Base-by-base conservation (phyloP, 257 asterid species). In the Petunia axillaris region DNA sequence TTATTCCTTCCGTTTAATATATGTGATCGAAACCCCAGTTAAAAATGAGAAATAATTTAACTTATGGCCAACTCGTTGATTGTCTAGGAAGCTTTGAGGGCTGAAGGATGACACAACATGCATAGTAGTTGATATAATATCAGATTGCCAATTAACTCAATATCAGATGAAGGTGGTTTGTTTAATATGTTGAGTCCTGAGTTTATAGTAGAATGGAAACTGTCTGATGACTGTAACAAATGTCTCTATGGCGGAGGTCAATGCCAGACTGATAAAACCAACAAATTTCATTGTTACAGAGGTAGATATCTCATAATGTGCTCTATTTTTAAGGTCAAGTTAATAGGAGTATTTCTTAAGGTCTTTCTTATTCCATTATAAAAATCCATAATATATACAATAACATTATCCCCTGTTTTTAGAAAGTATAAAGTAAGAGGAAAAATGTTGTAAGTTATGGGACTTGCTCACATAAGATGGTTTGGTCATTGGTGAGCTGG, bases 41-140 rank as follows among this genome's bases (percentile, higher is more conserved):
- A n/a, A n/a, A n/a, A n/a, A n/a, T 14, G 38, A 15, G 71, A 81
- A 80, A 75, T 83, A 77, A 79, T 77, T 59, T 68, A 64, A 71
- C 81, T 39, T 66, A 78, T 54, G 77, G 4, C 14, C 55, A 50
- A 50, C 10, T 71, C 11, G 35, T 37, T 62, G 37, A 80, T 70
- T 82, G 78, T 83, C 48, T 64, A 93, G 97, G 98, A 91, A 83
- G 93, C 98, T 8, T 78, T 93, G 88, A 88, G 93, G 85, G 25
- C 87, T 93, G 70, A 93, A 89, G 90, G 98, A 93, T 79, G 98
- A 93, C 81, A 93, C 98, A 1, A 93, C 97, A 16, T 93, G 98
- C 83, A 37, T 93, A 78, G 97, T 93, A 1, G 95, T 93, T 43
- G 98, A 93, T 84, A 90, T 91, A 50, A 87, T 89, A 36, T 62